Base-by-base conservation (phyloP, 2,329 filamentous ascomycete genomes). In the Verticillium longisporum region DNA sequence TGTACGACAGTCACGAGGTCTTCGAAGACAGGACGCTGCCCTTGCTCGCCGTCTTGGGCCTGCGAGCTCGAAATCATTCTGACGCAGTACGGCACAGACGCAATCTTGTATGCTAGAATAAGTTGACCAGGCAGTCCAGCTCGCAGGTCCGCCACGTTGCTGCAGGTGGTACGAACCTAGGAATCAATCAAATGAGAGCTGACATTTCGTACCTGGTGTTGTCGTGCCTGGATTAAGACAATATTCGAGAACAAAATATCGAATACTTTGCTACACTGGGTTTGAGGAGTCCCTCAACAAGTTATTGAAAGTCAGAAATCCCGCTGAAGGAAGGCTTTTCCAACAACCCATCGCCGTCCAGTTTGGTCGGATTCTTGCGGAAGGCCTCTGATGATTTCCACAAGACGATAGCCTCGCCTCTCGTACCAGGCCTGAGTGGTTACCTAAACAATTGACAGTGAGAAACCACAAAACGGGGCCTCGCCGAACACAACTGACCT, bases 371-470 rank as follows among this genome's bases (percentile, higher is more conserved):
- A 15, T 14, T 50, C 41, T 2, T 64, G 58, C 55, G 34, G 69
- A 68, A 11, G 64, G 64, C 58, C 65, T 57, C 36, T 62, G n/a
- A n/a, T n/a, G n/a, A n/a, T n/a, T n/a, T n/a, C n/a, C n/a, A 72
- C 68, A 0, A 68, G 21, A 2, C 62, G 41, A 6, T 72, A 73
- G 0, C 69, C 69, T 3, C 70, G 61, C 9, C 71, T 60, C 9
- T 65, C 64, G 45, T 72, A 72, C 71, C 71, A 72, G 6, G 64
- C 69, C 4, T 73, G 68, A 38, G 68, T 71, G 0, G 69, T 62
- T 21, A 63, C 65, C 71, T 72, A 14, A 2, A 15, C 26, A n/a
- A 55, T 3, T 33, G 6, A 26, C n/a, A 26, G 21, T 55, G 1
- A 55, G 11, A 45, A 7, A 45, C 38, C 36, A 37, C 18, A 53